Evolutionary conservation across 495 filamentous ascomycete species (phyloP), one percentile per base, ranked within the genome.

Genomic region (Rhypophila decipiens): DNA sequence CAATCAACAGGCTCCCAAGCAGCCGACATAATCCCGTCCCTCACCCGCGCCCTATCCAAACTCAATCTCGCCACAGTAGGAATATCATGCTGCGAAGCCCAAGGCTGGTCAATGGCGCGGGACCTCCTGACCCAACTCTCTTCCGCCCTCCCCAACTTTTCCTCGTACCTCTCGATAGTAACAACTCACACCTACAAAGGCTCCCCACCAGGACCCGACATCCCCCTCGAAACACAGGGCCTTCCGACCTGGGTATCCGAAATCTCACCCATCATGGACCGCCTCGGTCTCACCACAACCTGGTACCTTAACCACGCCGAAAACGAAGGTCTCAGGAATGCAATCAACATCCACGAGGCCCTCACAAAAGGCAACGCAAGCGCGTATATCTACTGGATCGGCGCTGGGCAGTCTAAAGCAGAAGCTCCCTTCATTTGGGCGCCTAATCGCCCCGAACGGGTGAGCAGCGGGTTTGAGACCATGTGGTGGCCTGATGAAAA

Each of bases 291-390:
- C 36, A 64, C 62, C 24, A 60, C 66, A 24, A 67, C 61, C 2
- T 80, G 77, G 71, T 74, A 74, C 42, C 39, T 53, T 34, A 63
- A 48, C 43, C 12, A 35, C 18, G 37, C 48, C 13, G 56, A 57
- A 13, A 68, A 67, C 31, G 77, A 82, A 47, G 78, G 77, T 2
- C 47, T 80, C 21, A 66, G 66, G 4, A 78, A 73, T 72, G 78
- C 77, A 1, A 69, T 67, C 36, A 69, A 70, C 42, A 75, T 82
- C 29, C 66, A 69, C 24, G 56, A 63, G 5, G 70, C 61, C 3
- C 51, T 80, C 21, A 61, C 61, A 3, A 58, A 62, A 15, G 66
- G 62, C 1, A 73, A 77, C 42, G 54, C 71, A n/a, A 72, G 66
- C 22, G 76, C 66, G 2, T 77, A 73, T 45, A 57, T 80, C 7